These are phyloP conservation scores for Ceratobasidium sp. DNA, from an alignment of 1,284 basidiomycete genomes.

Conservation along the genomic window DNA sequence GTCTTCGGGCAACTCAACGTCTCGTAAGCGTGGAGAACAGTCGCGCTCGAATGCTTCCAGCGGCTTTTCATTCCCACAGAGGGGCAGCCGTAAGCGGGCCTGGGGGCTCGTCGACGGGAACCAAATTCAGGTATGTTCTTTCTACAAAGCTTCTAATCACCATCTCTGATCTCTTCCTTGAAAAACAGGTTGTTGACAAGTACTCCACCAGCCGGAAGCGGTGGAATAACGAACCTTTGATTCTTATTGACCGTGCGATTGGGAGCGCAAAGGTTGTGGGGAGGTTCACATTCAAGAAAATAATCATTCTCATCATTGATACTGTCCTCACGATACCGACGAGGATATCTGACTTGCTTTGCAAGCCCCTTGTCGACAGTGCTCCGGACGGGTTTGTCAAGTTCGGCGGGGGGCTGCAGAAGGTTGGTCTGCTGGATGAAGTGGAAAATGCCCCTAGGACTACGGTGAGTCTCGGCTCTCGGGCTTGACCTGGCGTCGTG, in stretches of 20 bases:
- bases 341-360: conserved; percentile 5
- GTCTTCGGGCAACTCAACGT: not conserved
- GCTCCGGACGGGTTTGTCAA: conserved; percentile 5
- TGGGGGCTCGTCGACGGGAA: not conserved
- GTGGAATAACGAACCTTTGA: not conserved
- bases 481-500: not conserved
- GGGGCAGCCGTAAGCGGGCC: not conserved
- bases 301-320: conserved; percentile 18
- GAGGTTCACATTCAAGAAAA: not conserved
- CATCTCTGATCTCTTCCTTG: not conserved
- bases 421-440: not conserved
- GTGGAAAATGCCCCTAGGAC: not conserved
- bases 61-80: not conserved
- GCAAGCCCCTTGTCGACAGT: not conserved
- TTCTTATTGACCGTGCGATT: not conserved
- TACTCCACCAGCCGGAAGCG: not conserved
- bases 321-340: not conserved
- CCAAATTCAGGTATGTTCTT: conserved; percentile 4
- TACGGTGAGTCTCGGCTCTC: not conserved
- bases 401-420: not conserved
- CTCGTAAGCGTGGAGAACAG: not conserved
- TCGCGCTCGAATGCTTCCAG: not conserved
- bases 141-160: not conserved
- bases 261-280: not conserved
- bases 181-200: not conserved